Evolutionary conservation across 495 filamentous ascomycete species (phyloP).

Genomic region (Alectoria sarmentosa): DNA sequence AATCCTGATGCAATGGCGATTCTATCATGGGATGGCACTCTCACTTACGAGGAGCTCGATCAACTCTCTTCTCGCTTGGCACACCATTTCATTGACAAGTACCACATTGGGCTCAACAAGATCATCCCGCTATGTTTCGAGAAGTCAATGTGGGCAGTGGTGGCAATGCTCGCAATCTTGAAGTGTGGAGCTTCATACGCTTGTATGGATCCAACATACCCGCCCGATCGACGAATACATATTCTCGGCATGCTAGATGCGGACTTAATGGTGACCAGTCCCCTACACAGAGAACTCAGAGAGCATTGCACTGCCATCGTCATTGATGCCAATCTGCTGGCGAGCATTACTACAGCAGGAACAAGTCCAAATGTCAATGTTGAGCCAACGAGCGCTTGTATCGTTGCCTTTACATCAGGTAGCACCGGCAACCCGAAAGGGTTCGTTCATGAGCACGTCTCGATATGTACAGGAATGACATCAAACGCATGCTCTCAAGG

Average conservation of each 20-base stretch:
- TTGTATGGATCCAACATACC: constrained; percentile 51
- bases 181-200: constrained; percentile 56
- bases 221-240: constrained; percentile 49
- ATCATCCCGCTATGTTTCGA: constrained; percentile 52
- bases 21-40: constrained; percentile 34
- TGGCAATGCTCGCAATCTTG: constrained; percentile 48
- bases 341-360: no score
- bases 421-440: constrained; percentile 39
- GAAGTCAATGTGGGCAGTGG: constrained; percentile 48
- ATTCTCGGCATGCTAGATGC: no score
- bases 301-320: no score
- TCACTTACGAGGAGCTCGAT: constrained; percentile 32
- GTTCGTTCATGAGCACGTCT: constrained; percentile 28
- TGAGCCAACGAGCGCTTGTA: constrained; percentile 24
- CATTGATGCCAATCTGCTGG: no score
- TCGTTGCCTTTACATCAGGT: constrained; percentile 39
- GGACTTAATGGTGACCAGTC: no score
- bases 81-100: no score
- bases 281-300: no score
- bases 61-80: no score
- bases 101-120: constrained; percentile 42
- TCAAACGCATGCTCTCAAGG: constrained; percentile 30
- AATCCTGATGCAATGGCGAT: constrained; percentile 26
- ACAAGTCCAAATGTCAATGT: no score
- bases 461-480: constrained; percentile 17